Evolutionary conservation across 306 rosid genomes (phyloP), one percentile per base, ranked within the genome.

Genomic region (Amphicarpaea edgeworthii): DNA sequence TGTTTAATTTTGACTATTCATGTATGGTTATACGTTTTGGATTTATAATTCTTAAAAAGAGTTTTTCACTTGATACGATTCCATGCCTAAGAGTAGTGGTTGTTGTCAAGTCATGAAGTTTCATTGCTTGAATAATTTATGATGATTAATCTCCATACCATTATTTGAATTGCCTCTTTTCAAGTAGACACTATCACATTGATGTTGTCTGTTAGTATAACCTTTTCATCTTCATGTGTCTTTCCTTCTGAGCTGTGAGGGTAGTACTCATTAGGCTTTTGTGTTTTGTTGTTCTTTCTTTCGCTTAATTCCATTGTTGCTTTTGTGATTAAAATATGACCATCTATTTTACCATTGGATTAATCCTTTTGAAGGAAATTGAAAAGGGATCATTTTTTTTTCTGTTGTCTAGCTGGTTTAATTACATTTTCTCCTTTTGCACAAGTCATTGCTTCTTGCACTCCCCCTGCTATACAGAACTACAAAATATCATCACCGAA

Each of bases 81-180:
- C 17, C 9, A 30, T 12, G 64, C 37, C 17, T 14, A 12, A 24
- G 42, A 19, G 30, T 63, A 46, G 67, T 76, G 40, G 28, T 53
- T 79, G 28, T 76, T 51, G 37, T 65, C 17, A 34, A 46, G 32
- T 59, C 32, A 40, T 60, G 26, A 19, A 46, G 38, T 24, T 81
- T 1, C 40, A 46, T 67, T 49, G 42, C 42, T 59, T 60, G 49
- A 53, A 26, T 17, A 53, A 26, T 17, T 73, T 24, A 30, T 65
- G 53, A 11, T 67, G 46, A 42, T 12, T 34, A 41, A 54, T 26
- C 14, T 68, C 34, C 17, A 20, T 75, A 17, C 42, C 50, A 74
- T 28, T 79, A 74, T 28, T 79, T 72, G 26, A 50, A 7, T 71
- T 62, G 59, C 12, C 49, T 23, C 41, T 38, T 49, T 61, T 15